These are phyloP conservation scores for Cyberlindnera samutprakarnensis DNA, from an alignment of 805 yeast genomes.

Conservation along the genomic window DNA sequence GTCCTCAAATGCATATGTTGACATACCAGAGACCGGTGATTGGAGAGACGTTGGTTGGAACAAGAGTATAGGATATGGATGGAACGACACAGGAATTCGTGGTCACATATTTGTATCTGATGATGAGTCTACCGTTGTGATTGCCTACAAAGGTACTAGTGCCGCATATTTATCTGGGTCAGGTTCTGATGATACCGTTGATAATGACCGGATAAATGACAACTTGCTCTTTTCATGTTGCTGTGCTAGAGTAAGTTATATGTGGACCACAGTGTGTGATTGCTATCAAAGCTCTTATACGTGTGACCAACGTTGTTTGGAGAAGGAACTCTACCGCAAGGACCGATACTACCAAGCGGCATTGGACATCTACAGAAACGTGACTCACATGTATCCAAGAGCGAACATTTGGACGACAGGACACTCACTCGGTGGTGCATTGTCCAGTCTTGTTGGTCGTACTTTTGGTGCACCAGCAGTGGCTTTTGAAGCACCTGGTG, in stretches of 20 bases:
- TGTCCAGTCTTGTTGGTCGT: constrained; percentile 74
- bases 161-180: constrained; percentile 77
- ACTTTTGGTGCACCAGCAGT: constrained; percentile 89
- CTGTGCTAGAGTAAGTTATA: constrained; percentile 84
- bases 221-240: constrained; percentile 90
- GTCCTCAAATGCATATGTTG: constrained; percentile 88
- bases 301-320: constrained; percentile 84
- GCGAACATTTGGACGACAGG: constrained; percentile 87
- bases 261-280: constrained; percentile 95
- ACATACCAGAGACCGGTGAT: constrained; percentile 67
- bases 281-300: constrained; percentile 80
- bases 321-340: constrained; percentile 59
- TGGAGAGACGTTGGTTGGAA: constrained; percentile 80
- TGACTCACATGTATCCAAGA: constrained; percentile 55
- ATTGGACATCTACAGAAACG: constrained; percentile 69
- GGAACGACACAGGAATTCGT: constrained; percentile 79
- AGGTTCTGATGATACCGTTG: constrained; percentile 76
- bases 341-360: constrained; percentile 82
- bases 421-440: constrained; percentile 89
- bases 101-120: constrained; percentile 82
- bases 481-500: constrained; percentile 92
- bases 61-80: constrained; percentile 62
- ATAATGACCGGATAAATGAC: constrained; percentile 78
- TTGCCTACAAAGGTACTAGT: constrained; percentile 86
- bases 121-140: constrained; percentile 52